These are phyloP conservation scores for Quercus tomentella DNA, from an alignment of 331 rosid genomes.

Conservation along the genomic window DNA sequence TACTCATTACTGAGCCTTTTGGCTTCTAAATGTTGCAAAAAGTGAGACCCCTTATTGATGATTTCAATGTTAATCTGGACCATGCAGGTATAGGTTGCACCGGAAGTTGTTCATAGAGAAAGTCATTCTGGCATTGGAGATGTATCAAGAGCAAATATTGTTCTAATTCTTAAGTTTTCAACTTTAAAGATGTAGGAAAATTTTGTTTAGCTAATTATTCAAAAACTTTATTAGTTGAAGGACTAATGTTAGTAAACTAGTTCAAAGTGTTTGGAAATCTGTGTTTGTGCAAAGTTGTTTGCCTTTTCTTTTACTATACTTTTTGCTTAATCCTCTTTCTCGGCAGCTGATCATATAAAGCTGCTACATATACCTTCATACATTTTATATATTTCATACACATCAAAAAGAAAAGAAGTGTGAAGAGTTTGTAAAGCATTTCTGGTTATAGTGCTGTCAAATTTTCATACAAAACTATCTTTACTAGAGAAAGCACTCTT, in stretches of 20 bases:
- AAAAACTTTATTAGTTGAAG: not conserved
- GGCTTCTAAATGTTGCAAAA: conserved; percentile 1
- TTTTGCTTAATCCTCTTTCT: not conserved
- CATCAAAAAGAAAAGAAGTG: too few species aligned
- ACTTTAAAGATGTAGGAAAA: conserved; percentile 5
- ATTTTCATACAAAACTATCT: too few species aligned
- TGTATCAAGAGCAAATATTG: conserved; percentile 68
- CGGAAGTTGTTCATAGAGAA: conserved; percentile 68
- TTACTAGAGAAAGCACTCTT: too few species aligned
- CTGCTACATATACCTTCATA: too few species aligned
- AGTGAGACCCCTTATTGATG: not conserved
- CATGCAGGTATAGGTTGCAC: conserved; percentile 85
- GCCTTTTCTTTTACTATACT: not conserved
- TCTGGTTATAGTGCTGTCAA: too few species aligned
- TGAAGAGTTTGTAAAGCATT: too few species aligned
- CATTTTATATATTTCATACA: too few species aligned
- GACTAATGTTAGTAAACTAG: not conserved
- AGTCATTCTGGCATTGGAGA: conserved; percentile 60
- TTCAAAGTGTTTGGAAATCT: not conserved
- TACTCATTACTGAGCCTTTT: not conserved
- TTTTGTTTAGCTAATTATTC: conserved; percentile 21
- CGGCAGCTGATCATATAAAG: not conserved
- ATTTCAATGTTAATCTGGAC: conserved; percentile 11
- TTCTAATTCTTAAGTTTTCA: conserved; percentile 39
- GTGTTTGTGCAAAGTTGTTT: not conserved